phyloP scores from a whole-genome alignment of 169 alveolate genomes.

The Eimeria brunetti region DNA sequence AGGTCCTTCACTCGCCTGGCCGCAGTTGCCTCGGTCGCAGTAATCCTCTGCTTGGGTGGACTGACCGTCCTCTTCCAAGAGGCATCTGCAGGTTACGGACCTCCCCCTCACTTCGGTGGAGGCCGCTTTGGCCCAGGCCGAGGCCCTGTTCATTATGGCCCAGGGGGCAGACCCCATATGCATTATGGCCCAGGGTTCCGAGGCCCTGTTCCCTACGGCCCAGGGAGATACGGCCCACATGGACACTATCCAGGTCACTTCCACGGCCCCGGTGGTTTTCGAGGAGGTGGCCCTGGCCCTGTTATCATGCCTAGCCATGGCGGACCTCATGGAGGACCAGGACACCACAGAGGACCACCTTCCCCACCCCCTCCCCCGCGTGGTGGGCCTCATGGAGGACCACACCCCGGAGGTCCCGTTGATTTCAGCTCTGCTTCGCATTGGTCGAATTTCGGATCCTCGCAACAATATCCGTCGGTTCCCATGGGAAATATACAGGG shows the following conservation, averaged over 20 bases:
- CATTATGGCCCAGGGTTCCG: background rate
- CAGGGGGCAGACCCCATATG: background rate
- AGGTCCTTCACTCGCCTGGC: background rate
- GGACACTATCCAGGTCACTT: background rate
- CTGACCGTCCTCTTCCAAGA: background rate
- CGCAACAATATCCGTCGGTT: conserved; percentile 9
- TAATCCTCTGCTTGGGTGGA: background rate
- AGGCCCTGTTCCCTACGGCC: too few relatives aligned
- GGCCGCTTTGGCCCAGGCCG: background rate
- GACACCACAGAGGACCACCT: background rate
- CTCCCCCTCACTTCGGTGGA: background rate
- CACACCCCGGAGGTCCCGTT: background rate
- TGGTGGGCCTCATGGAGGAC: background rate
- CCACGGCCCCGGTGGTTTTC: background rate
- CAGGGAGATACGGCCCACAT: background rate
- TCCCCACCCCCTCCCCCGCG: background rate
- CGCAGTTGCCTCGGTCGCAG: background rate
- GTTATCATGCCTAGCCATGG: background rate
- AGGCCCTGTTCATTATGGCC: background rate
- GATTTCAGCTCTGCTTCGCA: conserved; percentile 12
- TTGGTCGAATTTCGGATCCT: conserved; percentile 28
- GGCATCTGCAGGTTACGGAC: background rate
- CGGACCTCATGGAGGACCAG: background rate
- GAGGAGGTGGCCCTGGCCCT: background rate
- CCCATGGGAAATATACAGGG: conserved; percentile 21